Percentiles rank a stretch among this genome's conserved stretches.
phyloP scores from a whole-genome alignment of 371 early-diverging fungal genomes.

The Blyttiomyces sp. region DNA sequence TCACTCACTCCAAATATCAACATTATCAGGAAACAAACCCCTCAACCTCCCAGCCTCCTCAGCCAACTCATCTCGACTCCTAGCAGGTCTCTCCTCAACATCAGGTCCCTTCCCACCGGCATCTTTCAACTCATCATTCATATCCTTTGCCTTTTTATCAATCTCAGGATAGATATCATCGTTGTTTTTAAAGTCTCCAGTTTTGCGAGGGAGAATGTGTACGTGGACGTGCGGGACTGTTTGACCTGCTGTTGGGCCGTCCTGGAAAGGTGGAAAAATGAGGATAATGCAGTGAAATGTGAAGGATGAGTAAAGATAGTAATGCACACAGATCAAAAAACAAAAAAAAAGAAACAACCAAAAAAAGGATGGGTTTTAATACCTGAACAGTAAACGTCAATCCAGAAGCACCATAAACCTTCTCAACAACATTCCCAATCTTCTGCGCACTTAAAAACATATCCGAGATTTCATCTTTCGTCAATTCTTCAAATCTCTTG shows the following conservation, averaged over 20 bases:
- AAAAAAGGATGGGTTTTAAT: neutral
- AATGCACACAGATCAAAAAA: neutral
- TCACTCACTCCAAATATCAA: no score
- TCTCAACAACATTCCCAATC: constrained; percentile 74
- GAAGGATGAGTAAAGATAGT: neutral
- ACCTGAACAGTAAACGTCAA: constrained; percentile 75
- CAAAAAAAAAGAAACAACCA: neutral
- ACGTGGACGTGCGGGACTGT: constrained; percentile 92
- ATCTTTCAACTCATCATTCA: no score
- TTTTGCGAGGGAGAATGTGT: constrained; percentile 86
- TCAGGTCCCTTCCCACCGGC: no score
- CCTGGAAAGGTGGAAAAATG: constrained; percentile 34
- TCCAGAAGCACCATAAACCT: constrained; percentile 62
- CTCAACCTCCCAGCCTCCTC: no score
- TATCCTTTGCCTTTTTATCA: no score
- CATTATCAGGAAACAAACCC: no score
- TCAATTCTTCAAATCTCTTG: constrained; percentile 69
- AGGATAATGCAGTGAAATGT: neutral
- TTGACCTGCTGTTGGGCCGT: constrained; percentile 88
- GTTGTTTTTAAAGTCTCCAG: constrained; percentile 80
- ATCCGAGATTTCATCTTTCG: constrained; percentile 76
- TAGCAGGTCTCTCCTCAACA: no score
- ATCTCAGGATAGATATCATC: constrained; percentile 87
- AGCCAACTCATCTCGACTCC: no score
- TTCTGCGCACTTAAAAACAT: constrained; percentile 74